Evolutionary conservation across 139 green algal species (phyloP).

Genomic region (Coelastrella sp.): DNA sequence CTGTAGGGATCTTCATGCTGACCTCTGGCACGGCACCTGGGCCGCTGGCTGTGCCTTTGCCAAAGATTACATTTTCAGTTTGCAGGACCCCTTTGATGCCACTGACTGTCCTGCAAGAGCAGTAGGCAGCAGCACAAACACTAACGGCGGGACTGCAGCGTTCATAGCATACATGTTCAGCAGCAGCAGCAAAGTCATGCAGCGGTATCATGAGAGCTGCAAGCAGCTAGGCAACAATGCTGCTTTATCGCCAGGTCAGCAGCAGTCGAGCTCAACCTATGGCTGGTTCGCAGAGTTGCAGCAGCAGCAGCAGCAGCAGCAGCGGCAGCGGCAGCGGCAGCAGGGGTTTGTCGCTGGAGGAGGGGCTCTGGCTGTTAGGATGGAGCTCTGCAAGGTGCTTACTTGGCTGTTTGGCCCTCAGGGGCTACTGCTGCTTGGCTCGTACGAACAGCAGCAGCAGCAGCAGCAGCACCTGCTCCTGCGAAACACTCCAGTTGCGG

Average conservation of each 20-base stretch:
- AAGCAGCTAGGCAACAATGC: neutral
- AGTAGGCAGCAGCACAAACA: conserved; percentile 16
- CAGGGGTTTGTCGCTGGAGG: neutral
- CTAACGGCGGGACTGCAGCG: neutral
- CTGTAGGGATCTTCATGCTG: conserved; percentile 5
- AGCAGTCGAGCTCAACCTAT: neutral
- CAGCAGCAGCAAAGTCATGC: conserved; percentile 34
- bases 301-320: conserved; percentile 9
- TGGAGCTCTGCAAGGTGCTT: conserved; percentile 27
- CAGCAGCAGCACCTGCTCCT: neutral
- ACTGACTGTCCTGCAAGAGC: conserved; percentile 62
- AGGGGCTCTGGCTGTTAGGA: neutral
- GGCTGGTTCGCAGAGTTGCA: neutral
- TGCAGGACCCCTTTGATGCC: conserved; percentile 63
- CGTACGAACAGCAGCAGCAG: neutral
- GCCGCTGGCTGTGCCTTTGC: neutral
- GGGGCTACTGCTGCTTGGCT: neutral
- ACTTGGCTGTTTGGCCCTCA: conserved; percentile 23
- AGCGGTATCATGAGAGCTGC: neutral
- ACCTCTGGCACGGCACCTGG: conserved; percentile 9
- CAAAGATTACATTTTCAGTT: conserved; percentile 23
- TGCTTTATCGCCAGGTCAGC: neutral
- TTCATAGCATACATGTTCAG: conserved; percentile 29
- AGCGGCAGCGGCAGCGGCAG: neutral
- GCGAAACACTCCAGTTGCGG: neutral